phyloP scores from a whole-genome alignment of 202 grass and related monocot genomes.

The Panicum virgatum region DNA sequence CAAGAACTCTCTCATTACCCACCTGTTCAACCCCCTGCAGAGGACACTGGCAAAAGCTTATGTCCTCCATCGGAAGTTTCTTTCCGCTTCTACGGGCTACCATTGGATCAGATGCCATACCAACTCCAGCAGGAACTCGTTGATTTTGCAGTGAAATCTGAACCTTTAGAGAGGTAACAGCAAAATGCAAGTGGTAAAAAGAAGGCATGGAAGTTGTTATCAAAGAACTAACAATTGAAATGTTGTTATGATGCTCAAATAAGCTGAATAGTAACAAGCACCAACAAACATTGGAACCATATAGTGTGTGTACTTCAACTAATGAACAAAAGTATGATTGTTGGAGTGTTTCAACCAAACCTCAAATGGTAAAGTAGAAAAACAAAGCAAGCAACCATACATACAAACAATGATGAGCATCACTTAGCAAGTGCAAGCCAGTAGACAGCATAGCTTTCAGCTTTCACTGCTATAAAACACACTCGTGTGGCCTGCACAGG shows the following conservation, averaged over 20 bases:
- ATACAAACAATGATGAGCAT: not conserved
- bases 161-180: conserved; percentile 45
- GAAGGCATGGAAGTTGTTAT: not conserved
- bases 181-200: not conserved
- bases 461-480: not conserved
- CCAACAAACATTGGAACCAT: not conserved
- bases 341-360: not conserved
- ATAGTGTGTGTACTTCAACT: not conserved
- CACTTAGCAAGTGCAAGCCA: not conserved
- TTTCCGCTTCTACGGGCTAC: conserved; percentile 58
- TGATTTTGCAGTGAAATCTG: conserved; percentile 59
- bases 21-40: conserved; percentile 69
- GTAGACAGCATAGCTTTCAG: conserved; percentile 3
- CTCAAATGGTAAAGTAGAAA: not conserved
- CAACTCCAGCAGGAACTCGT: conserved; percentile 58
- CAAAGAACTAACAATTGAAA: not conserved
- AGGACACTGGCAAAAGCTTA: conserved; percentile 69
- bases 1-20: conserved; percentile 24
- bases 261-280: not conserved
- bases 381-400: not conserved
- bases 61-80: conserved; percentile 78
- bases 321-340: not conserved
- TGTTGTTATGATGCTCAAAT: not conserved
- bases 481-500: not conserved
- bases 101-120: conserved; percentile 83